Evolutionary conservation across 345 rosid species (phyloP), one percentile per base, ranked within the genome.

Genomic region (Eucalyptus cloeziana): DNA sequence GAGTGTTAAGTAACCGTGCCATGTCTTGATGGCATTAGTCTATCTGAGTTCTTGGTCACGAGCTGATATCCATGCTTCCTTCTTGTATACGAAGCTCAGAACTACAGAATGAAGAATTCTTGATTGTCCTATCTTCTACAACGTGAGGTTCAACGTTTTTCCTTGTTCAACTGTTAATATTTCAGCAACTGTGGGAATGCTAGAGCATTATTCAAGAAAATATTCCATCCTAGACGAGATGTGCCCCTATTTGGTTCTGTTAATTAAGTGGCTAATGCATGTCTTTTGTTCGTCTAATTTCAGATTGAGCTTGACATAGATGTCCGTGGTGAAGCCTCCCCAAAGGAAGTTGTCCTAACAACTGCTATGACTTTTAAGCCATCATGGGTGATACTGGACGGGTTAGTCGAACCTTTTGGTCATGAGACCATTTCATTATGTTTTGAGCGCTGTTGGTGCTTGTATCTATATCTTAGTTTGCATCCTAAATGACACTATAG

Each of bases 371-470:
- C 9, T 56, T 86, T 94, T 37, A 88, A 87, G 87, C 94, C 95
- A 37, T 93, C 95, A 21, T 95, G 92, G 94, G 87, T 94, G 44
- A 87, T 95, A 37, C 94, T 95, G 71, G 96, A 92, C 88, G 94
- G 95, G 96, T 93, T 25, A 37, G 92, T 89, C 31, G 15, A 85
- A 64, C 21, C n/a, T 43, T 40, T 50, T 64, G 83, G 45, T 76
- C 83, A 37, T 37, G 47, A 56, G 60, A 14, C 51, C 8, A 44
- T 76, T 76, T 76, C 83, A 76, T 40, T 43, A 37, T 76, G 30
- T 37, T 21, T 21, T 21, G 47, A 76, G 13, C 40, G 83, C 27
- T 37, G 47, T 76, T 37, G 3, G 45, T 19, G 81, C 45, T 71
- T 37, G 44, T 21, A 76, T 76, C 83, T 40, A 22, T 69, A 21